Conservation (phyloP, 805 yeast genomes). For the Suhomyces canberraensis region DNA sequence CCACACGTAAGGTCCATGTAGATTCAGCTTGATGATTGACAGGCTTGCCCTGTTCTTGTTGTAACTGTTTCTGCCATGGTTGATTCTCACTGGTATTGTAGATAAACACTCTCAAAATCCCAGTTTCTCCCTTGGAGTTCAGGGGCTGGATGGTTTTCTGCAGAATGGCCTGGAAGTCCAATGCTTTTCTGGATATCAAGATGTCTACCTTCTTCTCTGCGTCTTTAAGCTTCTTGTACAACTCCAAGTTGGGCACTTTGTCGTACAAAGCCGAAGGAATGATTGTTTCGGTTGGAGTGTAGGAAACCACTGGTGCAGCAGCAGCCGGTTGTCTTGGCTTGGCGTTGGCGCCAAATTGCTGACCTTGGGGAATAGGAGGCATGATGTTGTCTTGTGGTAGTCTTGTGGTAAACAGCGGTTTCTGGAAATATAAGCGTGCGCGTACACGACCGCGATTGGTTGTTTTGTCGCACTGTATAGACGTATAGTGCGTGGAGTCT, state of each 20-base stretch:
- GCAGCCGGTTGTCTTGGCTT: slow-evolving; percentile 32
- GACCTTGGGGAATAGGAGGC: slow-evolving; percentile 17
- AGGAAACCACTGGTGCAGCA: slow-evolving; percentile 38
- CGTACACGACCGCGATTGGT: not conserved
- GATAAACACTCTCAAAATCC: slow-evolving; percentile 71
- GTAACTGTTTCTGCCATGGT: slow-evolving; percentile 62
- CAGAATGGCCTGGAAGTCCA: slow-evolving; percentile 74
- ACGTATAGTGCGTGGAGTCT: too few relatives aligned
- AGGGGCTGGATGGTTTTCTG: slow-evolving; percentile 38
- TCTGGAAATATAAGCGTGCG: not conserved
- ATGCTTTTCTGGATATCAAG: slow-evolving; percentile 73
- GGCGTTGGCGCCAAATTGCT: slow-evolving; percentile 13
- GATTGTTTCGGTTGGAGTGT: slow-evolving; percentile 40
- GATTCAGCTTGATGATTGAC: slow-evolving; percentile 36
- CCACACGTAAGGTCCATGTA: slow-evolving; percentile 83
- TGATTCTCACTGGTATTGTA: slow-evolving; percentile 83
- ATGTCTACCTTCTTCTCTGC: slow-evolving; percentile 85
- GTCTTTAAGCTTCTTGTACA: slow-evolving; percentile 66
- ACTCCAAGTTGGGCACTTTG: slow-evolving; percentile 64
- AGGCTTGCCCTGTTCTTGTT: slow-evolving; percentile 18
- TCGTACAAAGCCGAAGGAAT: slow-evolving; percentile 37
- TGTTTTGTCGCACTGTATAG: too few relatives aligned
- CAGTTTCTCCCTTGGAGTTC: slow-evolving; percentile 44
- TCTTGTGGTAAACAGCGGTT: not conserved
- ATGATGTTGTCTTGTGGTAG: slow-evolving; percentile 1